These are phyloP conservation scores for Avena sativa DNA, from an alignment of 176 grass and related monocot species.

Conservation along the genomic window DNA sequence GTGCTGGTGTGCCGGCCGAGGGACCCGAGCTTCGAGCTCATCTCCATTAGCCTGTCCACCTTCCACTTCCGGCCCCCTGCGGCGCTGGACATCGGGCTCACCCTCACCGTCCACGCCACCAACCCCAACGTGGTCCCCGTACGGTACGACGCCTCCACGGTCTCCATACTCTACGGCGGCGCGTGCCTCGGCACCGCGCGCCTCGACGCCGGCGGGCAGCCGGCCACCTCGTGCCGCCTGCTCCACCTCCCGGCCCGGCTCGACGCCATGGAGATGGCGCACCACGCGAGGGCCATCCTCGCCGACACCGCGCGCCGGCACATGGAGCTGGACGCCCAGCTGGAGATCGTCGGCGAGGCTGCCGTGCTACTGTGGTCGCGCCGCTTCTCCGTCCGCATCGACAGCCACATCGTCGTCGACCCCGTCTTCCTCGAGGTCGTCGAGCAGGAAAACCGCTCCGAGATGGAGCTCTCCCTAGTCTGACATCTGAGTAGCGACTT, in stretches of 20 bases:
- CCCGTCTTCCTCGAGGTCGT: conserved; percentile 75
- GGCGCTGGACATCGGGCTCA: conserved; percentile 76
- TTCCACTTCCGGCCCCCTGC: conserved; percentile 73
- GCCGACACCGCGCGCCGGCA: conserved; percentile 54
- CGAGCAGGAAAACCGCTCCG: conserved; percentile 66
- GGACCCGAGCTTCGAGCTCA: conserved; percentile 76
- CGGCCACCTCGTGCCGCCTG: conserved; percentile 73
- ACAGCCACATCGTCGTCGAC: conserved; percentile 79
- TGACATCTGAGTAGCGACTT: neutral
- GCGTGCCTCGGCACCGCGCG: conserved; percentile 67
- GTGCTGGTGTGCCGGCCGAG: conserved; percentile 55
- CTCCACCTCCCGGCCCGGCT: conserved; percentile 77
- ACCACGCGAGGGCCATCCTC: conserved; percentile 58
- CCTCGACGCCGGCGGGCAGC: conserved; percentile 71
- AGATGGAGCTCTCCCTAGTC: conserved; percentile 60
- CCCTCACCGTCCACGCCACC: conserved; percentile 79
- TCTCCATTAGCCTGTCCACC: conserved; percentile 76
- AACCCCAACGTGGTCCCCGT: conserved; percentile 87
- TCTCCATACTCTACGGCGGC: conserved; percentile 80
- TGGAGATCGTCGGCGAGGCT: conserved; percentile 68
- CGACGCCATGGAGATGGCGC: conserved; percentile 63
- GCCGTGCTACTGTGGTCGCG: conserved; percentile 57
- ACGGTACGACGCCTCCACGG: conserved; percentile 59
- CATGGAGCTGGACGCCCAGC: conserved; percentile 69
- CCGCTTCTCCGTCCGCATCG: conserved; percentile 69